These are phyloP conservation scores for Ascosphaera aggregata DNA, from an alignment of 2,329 filamentous ascomycete genomes.

Conservation along the genomic window DNA sequence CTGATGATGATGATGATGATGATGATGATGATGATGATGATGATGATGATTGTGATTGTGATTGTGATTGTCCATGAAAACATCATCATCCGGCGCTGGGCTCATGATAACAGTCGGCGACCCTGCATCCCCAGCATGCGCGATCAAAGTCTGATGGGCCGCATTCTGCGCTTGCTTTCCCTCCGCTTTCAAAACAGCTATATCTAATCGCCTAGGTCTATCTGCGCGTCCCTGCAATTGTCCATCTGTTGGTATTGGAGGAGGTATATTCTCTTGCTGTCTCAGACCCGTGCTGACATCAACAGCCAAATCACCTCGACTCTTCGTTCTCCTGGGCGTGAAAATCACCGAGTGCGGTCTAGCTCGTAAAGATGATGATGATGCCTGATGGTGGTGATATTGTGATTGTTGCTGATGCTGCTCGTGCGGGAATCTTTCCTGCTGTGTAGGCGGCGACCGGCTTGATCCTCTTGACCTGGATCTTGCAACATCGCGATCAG, in stretches of 20 bases:
- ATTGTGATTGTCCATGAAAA: not conserved
- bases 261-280: not conserved
- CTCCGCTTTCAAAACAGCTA: slow-evolving; percentile 11
- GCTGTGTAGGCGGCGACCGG: slow-evolving; percentile 6
- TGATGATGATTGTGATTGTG: not conserved
- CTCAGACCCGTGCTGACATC: not conserved
- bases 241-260: not conserved
- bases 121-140: not conserved
- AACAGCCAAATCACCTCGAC: not conserved
- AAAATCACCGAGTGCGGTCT: too few species aligned
- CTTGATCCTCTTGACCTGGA: slow-evolving; percentile 11
- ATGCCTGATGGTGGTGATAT: too few species aligned
- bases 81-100: not conserved
- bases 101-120: not conserved
- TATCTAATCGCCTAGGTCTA: slow-evolving; percentile 13
- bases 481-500: slow-evolving; percentile 2
- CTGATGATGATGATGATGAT: not conserved
- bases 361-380: too few species aligned
- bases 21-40: not conserved
- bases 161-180: not conserved
- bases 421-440: slow-evolving; percentile 5
- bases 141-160: too few species aligned
- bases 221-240: slow-evolving; percentile 2
- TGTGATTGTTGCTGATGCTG: not conserved
- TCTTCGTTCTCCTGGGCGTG: too few species aligned